Percentiles rank a stretch among this genome's conserved stretches.
Evolutionary conservation across 2,329 filamentous ascomycete genomes (phyloP).

Genomic region (Lojkania enalia): DNA sequence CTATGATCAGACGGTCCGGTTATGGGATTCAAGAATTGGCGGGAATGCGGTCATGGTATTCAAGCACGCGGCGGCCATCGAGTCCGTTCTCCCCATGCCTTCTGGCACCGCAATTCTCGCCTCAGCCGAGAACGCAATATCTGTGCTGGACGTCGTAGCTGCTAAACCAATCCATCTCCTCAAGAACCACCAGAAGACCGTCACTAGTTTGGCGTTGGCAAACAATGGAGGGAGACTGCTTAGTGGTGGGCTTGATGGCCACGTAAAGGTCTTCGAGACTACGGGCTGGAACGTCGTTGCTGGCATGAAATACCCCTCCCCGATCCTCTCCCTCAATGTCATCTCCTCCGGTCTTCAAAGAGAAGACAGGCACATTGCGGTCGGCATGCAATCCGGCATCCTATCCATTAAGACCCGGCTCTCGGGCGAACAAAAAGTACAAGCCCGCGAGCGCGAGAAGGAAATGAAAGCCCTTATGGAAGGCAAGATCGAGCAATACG

Average conservation of each 20-base stretch:
- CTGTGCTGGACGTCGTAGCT: constrained; percentile 88
- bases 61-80: constrained; percentile 87
- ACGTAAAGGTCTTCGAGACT: constrained; percentile 96
- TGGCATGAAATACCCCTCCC: constrained; percentile 88
- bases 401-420: constrained; percentile 88
- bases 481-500: constrained; percentile 77
- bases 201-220: constrained; percentile 82
- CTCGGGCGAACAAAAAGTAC: constrained; percentile 76
- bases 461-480: constrained; percentile 82
- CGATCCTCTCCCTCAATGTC: constrained; percentile 81
- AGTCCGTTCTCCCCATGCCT: constrained; percentile 83
- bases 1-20: constrained; percentile 89
- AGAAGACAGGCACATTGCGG: constrained; percentile 89
- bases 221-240: constrained; percentile 80
- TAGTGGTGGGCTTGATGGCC: constrained; percentile 87
- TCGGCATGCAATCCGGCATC: constrained; percentile 93
- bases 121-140: constrained; percentile 82
- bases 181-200: constrained; percentile 95
- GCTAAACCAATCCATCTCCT: constrained; percentile 85
- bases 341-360: constrained; percentile 67
- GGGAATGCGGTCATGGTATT: constrained; percentile 78
- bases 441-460: constrained; percentile 75
- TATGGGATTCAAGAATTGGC: constrained; percentile 87
- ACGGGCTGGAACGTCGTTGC: constrained; percentile 95
- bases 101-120: constrained; percentile 86